Evolutionary conservation across 495 filamentous ascomycete species (phyloP).

Genomic region (Evernia prunastri): DNA sequence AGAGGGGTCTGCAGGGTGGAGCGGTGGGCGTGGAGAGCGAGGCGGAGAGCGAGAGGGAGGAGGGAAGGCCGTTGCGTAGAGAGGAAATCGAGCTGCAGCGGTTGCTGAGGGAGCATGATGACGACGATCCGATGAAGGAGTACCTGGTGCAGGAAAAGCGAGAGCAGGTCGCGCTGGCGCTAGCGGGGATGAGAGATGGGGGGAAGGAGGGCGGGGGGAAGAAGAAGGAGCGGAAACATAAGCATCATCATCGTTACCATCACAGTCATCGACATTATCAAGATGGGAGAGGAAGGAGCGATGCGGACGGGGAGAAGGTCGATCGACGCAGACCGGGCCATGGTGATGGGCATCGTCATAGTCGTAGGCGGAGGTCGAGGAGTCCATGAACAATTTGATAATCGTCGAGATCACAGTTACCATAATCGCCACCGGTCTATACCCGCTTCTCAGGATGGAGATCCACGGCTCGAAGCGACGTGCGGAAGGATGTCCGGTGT

Average conservation of each 20-base stretch:
- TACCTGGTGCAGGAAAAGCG: constrained; percentile 84
- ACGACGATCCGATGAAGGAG: constrained; percentile 96
- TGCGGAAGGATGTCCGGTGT: not conserved
- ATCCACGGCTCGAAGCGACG: not conserved
- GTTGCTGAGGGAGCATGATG: constrained; percentile 73
- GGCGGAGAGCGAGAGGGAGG: constrained; percentile 37
- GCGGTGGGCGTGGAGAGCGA: constrained; percentile 18
- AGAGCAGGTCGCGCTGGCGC: constrained; percentile 69
- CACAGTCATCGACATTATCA: constrained; percentile 38
- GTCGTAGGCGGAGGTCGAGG: constrained; percentile 22
- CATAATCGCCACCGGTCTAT: not conserved
- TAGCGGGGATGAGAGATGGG: constrained; percentile 47
- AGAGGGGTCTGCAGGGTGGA: constrained; percentile 33
- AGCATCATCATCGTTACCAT: constrained; percentile 53
- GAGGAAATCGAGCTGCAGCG: constrained; percentile 73
- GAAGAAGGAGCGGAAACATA: constrained; percentile 30
- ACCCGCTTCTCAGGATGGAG: not conserved
- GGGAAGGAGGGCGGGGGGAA: constrained; percentile 32
- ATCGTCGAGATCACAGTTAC: not conserved
- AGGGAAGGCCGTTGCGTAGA: constrained; percentile 45
- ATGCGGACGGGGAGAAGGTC: constrained; percentile 8
- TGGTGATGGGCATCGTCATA: constrained; percentile 10
- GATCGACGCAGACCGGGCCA: not conserved
- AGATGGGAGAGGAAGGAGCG: constrained; percentile 23
- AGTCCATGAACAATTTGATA: constrained; percentile 9